Evolutionary conservation across 139 green algal species (phyloP), one percentile per base, ranked within the genome.

Genomic region (Dunaliella sp.): DNA sequence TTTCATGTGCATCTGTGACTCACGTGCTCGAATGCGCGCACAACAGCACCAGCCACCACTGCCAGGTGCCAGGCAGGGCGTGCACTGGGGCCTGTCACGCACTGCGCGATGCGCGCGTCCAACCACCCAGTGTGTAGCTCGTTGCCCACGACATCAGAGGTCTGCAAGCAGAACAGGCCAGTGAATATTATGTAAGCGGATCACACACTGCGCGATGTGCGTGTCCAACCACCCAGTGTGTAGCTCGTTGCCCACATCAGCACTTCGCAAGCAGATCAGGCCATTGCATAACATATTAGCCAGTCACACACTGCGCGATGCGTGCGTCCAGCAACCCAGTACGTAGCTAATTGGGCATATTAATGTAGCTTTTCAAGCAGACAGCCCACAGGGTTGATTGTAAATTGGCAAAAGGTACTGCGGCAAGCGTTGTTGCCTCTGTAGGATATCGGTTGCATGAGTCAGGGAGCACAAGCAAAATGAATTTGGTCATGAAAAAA

Each of bases 161-260:
- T 78, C 86, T 80, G 79, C 34, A 85, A 21, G 77, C 48, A 65
- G 48, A 7, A 65, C 16, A n/a, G n/a, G n/a, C n/a, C n/a, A n/a
- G n/a, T n/a, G n/a, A n/a, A n/a, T n/a, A n/a, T n/a, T n/a, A n/a
- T n/a, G n/a, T n/a, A n/a, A n/a, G n/a, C n/a, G n/a, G n/a, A n/a
- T n/a, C n/a, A n/a, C n/a, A n/a, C n/a, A n/a, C n/a, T n/a, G n/a
- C n/a, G n/a, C n/a, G n/a, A n/a, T n/a, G n/a, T n/a, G n/a, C 0
- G 83, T 88, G 91, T 99, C 98, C 81, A 99, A 93, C 97, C 98
- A 99, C 79, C 95, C 93, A 1, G 96, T 99, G 93, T 99, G 93
- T 84, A 99, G 94, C 35, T 89, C 81, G 89, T 97, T 96, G 82
- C 81, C 79, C 34, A 95, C 77, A 83, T 98, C 96, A 72, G n/a